phyloP scores from a whole-genome alignment of 1,284 basidiomycete genomes.

The Ceratobasidium sp. region DNA sequence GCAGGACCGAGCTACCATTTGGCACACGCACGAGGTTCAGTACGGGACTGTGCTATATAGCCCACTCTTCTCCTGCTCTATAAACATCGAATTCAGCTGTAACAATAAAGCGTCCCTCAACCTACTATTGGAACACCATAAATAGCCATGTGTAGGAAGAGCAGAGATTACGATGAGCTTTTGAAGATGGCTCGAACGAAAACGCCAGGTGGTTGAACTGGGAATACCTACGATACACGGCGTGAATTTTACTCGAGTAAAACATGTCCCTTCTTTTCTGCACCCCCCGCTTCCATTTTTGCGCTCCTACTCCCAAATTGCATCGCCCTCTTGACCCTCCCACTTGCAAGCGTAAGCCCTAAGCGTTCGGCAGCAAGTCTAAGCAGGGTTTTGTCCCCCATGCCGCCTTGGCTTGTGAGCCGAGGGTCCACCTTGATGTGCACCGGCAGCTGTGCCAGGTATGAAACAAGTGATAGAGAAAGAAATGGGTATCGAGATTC shows the following conservation, averaged over 20 bases:
- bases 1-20: too few species aligned
- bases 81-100: not conserved
- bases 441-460: constrained; percentile 80
- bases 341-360: constrained; percentile 76
- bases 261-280: constrained; percentile 42
- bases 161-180: constrained; percentile 49
- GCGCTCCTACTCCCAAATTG: constrained; percentile 97
- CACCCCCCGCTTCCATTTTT: constrained; percentile 76
- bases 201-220: not conserved
- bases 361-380: constrained; percentile 75
- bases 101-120: not conserved
- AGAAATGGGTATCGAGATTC: constrained; percentile 94
- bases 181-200: constrained; percentile 1
- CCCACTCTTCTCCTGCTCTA: too few species aligned
- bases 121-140: not conserved
- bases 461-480: constrained; percentile 80
- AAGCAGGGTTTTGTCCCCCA: constrained; percentile 91
- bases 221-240: not conserved
- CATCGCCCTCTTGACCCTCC: constrained; percentile 92
- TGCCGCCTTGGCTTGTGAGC: constrained; percentile 63
- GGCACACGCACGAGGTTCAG: too few species aligned
- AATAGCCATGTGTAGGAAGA: constrained; percentile 54
- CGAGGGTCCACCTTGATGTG: constrained; percentile 84
- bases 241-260: constrained; percentile 1
- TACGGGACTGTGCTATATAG: too few species aligned